Conservation (phyloP, 495 filamentous ascomycete genomes). For the Evansstolkia leycettana region DNA sequence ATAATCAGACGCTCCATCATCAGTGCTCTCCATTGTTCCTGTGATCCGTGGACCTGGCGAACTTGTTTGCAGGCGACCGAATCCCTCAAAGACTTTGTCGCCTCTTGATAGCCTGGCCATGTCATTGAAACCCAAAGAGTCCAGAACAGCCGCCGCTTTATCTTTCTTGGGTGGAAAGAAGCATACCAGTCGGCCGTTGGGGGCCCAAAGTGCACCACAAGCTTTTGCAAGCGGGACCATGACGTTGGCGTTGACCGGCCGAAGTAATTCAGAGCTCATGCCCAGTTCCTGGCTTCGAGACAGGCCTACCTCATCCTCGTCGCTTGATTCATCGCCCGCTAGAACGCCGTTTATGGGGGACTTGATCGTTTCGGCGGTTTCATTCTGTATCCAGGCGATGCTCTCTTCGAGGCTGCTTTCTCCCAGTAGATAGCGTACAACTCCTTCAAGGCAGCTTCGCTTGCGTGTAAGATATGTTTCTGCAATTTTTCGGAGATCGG, state of each 20-base stretch:
- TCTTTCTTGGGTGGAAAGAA: constrained; percentile 80
- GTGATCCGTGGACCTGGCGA: constrained; percentile 39
- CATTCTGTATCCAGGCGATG: constrained; percentile 49
- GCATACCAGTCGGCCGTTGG: constrained; percentile 68
- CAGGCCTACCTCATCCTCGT: constrained; percentile 66
- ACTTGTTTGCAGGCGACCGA: constrained; percentile 62
- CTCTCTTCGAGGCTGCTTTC: constrained; percentile 68
- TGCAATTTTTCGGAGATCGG: constrained; percentile 59
- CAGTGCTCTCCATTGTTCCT: constrained; percentile 33
- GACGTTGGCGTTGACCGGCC: constrained; percentile 53
- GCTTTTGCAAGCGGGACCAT: constrained; percentile 63
- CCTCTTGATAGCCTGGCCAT: constrained; percentile 46
- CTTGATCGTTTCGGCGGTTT: constrained; percentile 33
- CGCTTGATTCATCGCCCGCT: constrained; percentile 64
- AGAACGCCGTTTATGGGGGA: constrained; percentile 42
- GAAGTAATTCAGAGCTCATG: constrained; percentile 39
- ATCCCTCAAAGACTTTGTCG: constrained; percentile 70
- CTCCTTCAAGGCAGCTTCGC: constrained; percentile 71
- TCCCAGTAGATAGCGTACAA: constrained; percentile 71
- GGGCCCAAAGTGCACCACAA: constrained; percentile 68
- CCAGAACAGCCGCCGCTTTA: constrained; percentile 50
- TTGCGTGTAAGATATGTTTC: constrained; percentile 53
- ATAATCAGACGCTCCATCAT: constrained; percentile 39
- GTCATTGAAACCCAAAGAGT: constrained; percentile 46
- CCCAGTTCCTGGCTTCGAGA: constrained; percentile 40